Conservation (phyloP, 164 flowering plant species). For the Cinnamomum micranthum region DNA sequence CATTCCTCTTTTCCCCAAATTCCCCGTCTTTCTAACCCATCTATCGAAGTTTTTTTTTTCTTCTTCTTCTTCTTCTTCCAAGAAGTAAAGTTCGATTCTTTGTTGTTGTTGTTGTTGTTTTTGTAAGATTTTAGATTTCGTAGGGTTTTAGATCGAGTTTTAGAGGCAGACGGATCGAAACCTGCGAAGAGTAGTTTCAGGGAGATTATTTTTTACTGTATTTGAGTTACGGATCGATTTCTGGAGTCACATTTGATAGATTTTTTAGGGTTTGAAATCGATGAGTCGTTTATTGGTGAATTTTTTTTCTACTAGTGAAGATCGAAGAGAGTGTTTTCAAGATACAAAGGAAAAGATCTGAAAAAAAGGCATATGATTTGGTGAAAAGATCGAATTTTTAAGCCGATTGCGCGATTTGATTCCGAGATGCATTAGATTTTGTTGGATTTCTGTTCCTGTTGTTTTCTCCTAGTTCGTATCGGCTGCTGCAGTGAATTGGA, state of each 20-base stretch:
- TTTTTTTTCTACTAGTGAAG: not conserved
- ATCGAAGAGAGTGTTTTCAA: not conserved
- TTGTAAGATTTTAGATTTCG: not conserved
- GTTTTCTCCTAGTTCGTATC: not conserved
- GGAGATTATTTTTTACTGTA: not conserved
- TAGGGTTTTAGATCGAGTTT: conserved; percentile 8
- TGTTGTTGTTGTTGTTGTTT: not conserved
- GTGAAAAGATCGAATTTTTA: not conserved
- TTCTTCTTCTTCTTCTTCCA: not conserved
- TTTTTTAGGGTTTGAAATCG: not conserved
- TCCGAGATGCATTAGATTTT: not conserved
- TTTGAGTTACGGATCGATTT: not conserved
- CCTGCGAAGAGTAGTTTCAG: no score
- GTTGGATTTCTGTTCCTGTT: not conserved
- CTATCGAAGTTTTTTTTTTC: not conserved
- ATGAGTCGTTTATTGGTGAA: not conserved
- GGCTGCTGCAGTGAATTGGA: not conserved
- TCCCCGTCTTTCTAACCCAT: not conserved
- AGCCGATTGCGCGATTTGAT: not conserved
- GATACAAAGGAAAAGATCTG: no score
- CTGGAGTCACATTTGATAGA: not conserved
- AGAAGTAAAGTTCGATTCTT: not conserved
- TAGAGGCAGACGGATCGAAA: no score
- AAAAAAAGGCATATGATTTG: not conserved
- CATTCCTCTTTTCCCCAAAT: not conserved